phyloP scores from a whole-genome alignment of 73 alveolate species.

The Paramecium tetraurelia region DNA sequence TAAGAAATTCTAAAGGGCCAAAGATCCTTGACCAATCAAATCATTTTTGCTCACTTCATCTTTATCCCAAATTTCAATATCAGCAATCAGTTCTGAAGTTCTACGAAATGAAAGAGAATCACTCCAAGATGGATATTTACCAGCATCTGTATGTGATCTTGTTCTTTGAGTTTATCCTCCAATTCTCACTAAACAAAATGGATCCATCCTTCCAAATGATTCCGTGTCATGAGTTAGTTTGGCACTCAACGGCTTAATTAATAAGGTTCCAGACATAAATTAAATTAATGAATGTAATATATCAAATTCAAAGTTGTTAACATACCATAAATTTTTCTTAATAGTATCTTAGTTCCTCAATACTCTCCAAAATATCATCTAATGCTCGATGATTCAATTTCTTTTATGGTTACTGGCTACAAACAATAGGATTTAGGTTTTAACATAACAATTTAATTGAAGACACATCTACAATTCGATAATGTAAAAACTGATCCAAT shows the following conservation, averaged over 20 bases:
- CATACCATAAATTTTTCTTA: constrained; percentile 38
- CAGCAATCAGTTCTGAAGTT: not conserved
- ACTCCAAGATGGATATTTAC: constrained; percentile 50
- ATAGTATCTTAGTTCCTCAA: constrained; percentile 73
- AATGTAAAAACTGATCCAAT: constrained; percentile 67
- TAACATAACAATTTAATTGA: constrained; percentile 63
- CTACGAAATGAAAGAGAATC: constrained; percentile 35
- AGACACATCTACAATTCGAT: constrained; percentile 78
- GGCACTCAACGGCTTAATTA: constrained; percentile 42
- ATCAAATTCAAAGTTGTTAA: not conserved
- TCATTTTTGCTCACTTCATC: constrained; percentile 35
- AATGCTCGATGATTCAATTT: constrained; percentile 73
- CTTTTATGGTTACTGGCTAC: constrained; percentile 59
- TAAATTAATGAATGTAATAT: not conserved
- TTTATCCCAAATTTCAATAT: constrained; percentile 52
- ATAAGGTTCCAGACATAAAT: constrained; percentile 1
- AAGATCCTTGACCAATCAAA: not conserved
- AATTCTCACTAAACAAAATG: not conserved
- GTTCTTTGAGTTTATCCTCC: constrained; percentile 41
- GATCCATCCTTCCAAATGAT: constrained; percentile 42
- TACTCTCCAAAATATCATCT: constrained; percentile 77
- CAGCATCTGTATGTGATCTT: constrained; percentile 27
- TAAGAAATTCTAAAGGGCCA: not conserved
- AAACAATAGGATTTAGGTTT: constrained; percentile 61
- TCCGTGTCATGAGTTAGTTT: constrained; percentile 45